Evolutionary conservation across 73 alveolate species (phyloP).

Genomic region (Urostyla sp.): DNA sequence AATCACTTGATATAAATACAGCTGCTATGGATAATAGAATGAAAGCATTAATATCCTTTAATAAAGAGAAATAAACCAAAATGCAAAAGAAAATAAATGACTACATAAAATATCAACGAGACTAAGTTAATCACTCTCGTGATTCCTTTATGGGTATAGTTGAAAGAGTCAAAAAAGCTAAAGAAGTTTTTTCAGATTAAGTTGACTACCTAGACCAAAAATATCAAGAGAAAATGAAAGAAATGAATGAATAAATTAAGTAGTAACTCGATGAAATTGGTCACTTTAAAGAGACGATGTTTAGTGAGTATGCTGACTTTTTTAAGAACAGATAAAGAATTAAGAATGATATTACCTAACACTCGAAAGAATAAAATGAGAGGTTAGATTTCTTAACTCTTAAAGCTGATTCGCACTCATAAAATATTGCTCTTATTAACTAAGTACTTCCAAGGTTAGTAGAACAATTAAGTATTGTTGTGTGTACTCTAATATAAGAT

Average conservation of each 20-base stretch:
- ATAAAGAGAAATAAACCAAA: neutral
- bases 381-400: slow-evolving; percentile 6
- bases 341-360: slow-evolving; percentile 12
- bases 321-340: slow-evolving; percentile 42
- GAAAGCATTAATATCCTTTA: neutral
- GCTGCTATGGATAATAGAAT: slow-evolving; percentile 7
- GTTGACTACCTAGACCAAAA: slow-evolving; percentile 32
- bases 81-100: slow-evolving; percentile 6
- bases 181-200: neutral
- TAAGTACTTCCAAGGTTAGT: slow-evolving; percentile 3
- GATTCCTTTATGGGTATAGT: neutral
- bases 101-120: neutral
- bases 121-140: neutral
- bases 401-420: neutral
- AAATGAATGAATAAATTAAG: slow-evolving; percentile 4
- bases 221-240: neutral
- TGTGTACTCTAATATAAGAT: neutral
- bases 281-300: slow-evolving; percentile 7
- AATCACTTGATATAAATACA: too few species aligned
- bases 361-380: slow-evolving; percentile 22
- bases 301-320: slow-evolving; percentile 30
- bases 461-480: neutral
- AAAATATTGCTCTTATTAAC: slow-evolving; percentile 3
- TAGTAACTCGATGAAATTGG: neutral
- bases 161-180: slow-evolving; percentile 24